phyloP scores from a whole-genome alignment of 768 basidiomycete genomes.

The Galerina marginata region DNA sequence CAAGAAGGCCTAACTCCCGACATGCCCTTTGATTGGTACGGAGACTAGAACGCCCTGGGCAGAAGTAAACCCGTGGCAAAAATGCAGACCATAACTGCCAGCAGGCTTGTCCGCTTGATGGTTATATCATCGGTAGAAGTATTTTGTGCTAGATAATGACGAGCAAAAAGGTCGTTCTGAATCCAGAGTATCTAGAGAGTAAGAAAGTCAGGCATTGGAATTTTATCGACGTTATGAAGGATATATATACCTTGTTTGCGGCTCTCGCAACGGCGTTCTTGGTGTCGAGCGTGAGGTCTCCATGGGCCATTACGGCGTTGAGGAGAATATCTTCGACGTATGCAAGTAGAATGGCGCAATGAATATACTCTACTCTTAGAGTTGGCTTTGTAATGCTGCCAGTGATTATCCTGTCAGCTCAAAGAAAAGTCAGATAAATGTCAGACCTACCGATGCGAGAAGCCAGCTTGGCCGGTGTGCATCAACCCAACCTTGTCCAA shows the following conservation, averaged over 20 bases:
- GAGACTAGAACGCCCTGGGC: neutral
- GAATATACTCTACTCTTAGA: slow-evolving; percentile 44
- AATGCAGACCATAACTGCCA: slow-evolving; percentile 2
- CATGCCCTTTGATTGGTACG: too few species aligned
- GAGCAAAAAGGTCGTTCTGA: slow-evolving; percentile 52
- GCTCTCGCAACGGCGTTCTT: slow-evolving; percentile 48
- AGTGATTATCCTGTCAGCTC: slow-evolving; percentile 14
- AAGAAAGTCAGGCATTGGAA: too few species aligned
- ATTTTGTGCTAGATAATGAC: slow-evolving; percentile 46
- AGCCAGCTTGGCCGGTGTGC: slow-evolving; percentile 52
- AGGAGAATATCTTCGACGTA: slow-evolving; percentile 52
- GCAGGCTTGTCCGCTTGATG: neutral
- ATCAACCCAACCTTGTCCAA: slow-evolving; percentile 53
- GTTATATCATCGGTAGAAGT: neutral
- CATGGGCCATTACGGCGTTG: slow-evolving; percentile 45
- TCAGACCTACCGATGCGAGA: slow-evolving; percentile 44
- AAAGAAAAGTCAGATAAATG: neutral
- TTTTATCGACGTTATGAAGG: neutral
- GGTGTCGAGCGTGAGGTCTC: slow-evolving; percentile 39
- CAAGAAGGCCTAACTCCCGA: too few species aligned
- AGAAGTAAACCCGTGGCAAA: slow-evolving; percentile 9
- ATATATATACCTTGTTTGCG: slow-evolving; percentile 45
- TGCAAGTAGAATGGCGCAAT: slow-evolving; percentile 47
- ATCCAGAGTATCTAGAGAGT: slow-evolving; percentile 49
- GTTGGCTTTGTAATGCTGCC: slow-evolving; percentile 32